phyloP scores from a whole-genome alignment of 2,329 filamentous ascomycete genomes.

The Fusarium verticillioides region DNA sequence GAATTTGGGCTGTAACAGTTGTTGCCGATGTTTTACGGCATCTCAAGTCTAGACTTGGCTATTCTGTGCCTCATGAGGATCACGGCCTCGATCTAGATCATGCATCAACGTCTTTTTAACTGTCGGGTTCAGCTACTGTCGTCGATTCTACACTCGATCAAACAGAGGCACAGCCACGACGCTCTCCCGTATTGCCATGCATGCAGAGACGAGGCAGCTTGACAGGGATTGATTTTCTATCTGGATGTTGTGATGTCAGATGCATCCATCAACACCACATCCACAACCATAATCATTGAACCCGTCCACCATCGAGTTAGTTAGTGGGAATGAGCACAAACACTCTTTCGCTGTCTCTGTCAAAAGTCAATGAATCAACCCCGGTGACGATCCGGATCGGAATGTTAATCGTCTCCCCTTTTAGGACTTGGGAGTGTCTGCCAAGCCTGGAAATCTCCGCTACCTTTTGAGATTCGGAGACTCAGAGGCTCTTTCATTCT shows the following conservation, averaged over 20 bases:
- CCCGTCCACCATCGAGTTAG: background rate
- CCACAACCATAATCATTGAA: background rate
- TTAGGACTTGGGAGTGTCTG: slow-evolving; percentile 1
- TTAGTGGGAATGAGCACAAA: background rate
- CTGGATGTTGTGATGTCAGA: slow-evolving; percentile 32
- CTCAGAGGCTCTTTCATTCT: background rate
- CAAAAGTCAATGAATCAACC: slow-evolving; percentile 32
- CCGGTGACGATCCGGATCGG: slow-evolving; percentile 31
- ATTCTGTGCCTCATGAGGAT: slow-evolving; percentile 7
- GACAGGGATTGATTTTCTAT: slow-evolving; percentile 23
- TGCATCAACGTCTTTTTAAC: background rate
- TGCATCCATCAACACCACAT: slow-evolving; percentile 10
- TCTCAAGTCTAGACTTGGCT: slow-evolving; percentile 15
- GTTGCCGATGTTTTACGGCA: background rate
- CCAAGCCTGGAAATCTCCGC: slow-evolving; percentile 20
- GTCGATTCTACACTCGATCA: slow-evolving; percentile 8
- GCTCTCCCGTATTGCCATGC: slow-evolving; percentile 14
- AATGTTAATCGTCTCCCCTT: slow-evolving; percentile 32
- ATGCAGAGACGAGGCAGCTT: slow-evolving; percentile 32
- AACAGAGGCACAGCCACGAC: slow-evolving; percentile 31
- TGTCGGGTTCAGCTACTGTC: slow-evolving; percentile 23
- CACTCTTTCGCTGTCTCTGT: background rate
- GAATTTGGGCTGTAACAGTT: background rate
- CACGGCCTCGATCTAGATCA: slow-evolving; percentile 9
- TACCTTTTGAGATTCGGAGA: background rate